Conservation (phyloP, 306 rosid genomes). For the cucumber (Cucumis sativus) region Cucumber_9930_V3 NC_026660.2:30223501-30224000, state of each 20-base stretch:
- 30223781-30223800: slow-evolving; percentile 70
- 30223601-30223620: slow-evolving; percentile 80
- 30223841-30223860: slow-evolving; percentile 45
- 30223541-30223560: slow-evolving; percentile 66
- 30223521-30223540: slow-evolving; percentile 73
- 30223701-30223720: slow-evolving; percentile 70
- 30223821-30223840: slow-evolving; percentile 38
- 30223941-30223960: slow-evolving; percentile 49
- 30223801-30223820: slow-evolving; percentile 62
- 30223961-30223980: slow-evolving; percentile 27
- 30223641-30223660: slow-evolving; percentile 75
- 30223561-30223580: slow-evolving; percentile 68
- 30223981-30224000: not conserved
- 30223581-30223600: slow-evolving; percentile 51
- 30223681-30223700: slow-evolving; percentile 56
- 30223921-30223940: slow-evolving; percentile 40
- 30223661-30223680: slow-evolving; percentile 48
- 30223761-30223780: slow-evolving; percentile 66
- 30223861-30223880: slow-evolving; percentile 52
- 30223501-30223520: slow-evolving; percentile 56
- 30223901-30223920: slow-evolving; percentile 54
- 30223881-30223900: slow-evolving; percentile 70
- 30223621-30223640: slow-evolving; percentile 56
- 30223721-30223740: slow-evolving; percentile 69
- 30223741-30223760: slow-evolving; percentile 64